Evolutionary conservation across 148 eudicot species (phyloP), one percentile per base, ranked within the genome.

Genomic region (Fagopyrum esculentum): DNA sequence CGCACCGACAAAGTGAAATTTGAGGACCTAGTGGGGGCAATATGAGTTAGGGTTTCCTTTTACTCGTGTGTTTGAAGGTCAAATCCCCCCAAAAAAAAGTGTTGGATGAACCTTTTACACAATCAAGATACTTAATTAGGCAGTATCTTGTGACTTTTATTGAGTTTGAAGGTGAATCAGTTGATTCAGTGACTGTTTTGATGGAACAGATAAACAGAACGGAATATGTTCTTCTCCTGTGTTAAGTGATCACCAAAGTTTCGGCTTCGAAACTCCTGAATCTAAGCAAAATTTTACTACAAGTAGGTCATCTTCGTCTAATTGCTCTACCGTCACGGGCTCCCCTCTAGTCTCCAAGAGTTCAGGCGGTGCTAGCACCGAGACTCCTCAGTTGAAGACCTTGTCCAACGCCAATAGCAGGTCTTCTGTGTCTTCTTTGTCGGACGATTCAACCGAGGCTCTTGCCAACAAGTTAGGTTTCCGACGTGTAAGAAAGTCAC

Each of bases 301-400:
- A 63, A 74, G 76, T 46, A 75, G 81, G 73, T 78, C 86, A 40
- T 80, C 81, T 45, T 68, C 76, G 77, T 78, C 83, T 49, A 77
- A 80, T 56, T 57, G 48, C 17, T 78, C 83, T 17, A 43, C 49
- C 54, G 73, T 77, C 15, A 69, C 75, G n/a, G 51, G 47, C 1
- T 75, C 83, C 26, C 79, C 78, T 61, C 72, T 78, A 16, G 69
- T 13, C 73, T 77, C 82, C 75, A 61, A 77, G 17, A 76, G 79
- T 35, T 77, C 55, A 44, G 81, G 73, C 59, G 60, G 64, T 59
- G 64, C 11, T 59, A 6, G 64, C 64, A 17, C 64, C 48, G 85
- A 78, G 71, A 82, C 92, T 19, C 83, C 90, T 56, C 84, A 88
- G 52, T 72, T 69, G 68, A 89, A 77, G 74, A 77, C 77, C 22